Base-by-base conservation (phyloP, 2,329 filamentous ascomycete species). In the Pestalotiopsis sp. region DNA sequence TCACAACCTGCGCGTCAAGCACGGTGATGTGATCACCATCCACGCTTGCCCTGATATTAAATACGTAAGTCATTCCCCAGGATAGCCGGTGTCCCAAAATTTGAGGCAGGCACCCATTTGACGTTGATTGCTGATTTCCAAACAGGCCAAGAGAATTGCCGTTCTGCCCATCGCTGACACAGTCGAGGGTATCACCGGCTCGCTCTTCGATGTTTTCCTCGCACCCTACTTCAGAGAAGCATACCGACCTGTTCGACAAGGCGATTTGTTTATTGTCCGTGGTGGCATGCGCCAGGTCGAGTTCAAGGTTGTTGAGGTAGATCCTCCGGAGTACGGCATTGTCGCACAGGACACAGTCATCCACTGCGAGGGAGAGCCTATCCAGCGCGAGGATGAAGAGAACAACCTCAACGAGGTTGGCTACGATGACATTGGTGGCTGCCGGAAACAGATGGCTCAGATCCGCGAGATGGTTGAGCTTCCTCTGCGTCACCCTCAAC, bases 361-460 rank as follows among this genome's bases (percentile, higher is more conserved):
- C 76, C 96, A 99, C 86, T 98, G 96, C 84, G 96, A 99, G 83
- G 96, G 96, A 72, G 95, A 97, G 81, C 92, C 80, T 20, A 98
- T 99, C 77, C 94, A 98, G 86, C 95, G 96, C 76, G 96, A 99
- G 77, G 96, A 99, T 78, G 96, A 99, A 83, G 96, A 99, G 87
- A 97, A 97, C 81, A 99, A 98, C 85, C 87, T 99, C 75, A 99
- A 98, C 81, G 96, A 99, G 84, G 96, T 99, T 74, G 96, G 96
- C 63, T 99, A 99, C 81, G 96, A 99, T 78, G 96, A 99, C 80
- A 99, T 99, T 84, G 96, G 96, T 89, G 96, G 96, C 75, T 98
- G 96, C 89, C 90, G 96, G 79, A 99, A 99, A 87, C 96, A 99
- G 86, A 98, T 99, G 96, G 96, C 96, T 72, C 96, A 99, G 87